Conservation (phyloP, 768 basidiomycete genomes). For the Chalciporus piperatus region DNA sequence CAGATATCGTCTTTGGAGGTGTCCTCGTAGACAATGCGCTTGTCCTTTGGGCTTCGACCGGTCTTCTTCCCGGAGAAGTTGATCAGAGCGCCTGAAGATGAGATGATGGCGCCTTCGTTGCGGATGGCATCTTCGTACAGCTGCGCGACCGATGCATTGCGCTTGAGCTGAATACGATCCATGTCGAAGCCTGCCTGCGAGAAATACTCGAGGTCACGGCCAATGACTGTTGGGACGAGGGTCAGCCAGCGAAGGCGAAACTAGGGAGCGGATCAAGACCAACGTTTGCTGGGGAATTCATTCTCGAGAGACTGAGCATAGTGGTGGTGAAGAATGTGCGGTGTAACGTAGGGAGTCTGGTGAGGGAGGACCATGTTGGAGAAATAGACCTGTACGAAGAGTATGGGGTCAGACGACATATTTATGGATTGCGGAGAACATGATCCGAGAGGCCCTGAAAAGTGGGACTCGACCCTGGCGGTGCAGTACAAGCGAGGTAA, state of each 20-base stretch:
- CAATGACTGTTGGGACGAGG: constrained; percentile 60
- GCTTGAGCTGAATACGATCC: constrained; percentile 93
- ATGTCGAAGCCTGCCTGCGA: constrained; percentile 99
- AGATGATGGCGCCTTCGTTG: constrained; percentile 98
- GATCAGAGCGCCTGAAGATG: constrained; percentile 93
- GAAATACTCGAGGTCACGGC: constrained; percentile 93
- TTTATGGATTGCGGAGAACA: constrained; percentile 8
- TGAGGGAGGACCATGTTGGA: constrained; percentile 63
- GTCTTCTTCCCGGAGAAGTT: constrained; percentile 99
- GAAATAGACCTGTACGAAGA: neutral
- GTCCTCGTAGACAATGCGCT: constrained; percentile 98
- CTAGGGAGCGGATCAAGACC: constrained; percentile 24
- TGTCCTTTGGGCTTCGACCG: constrained; percentile 96
- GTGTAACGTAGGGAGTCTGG: constrained; percentile 83
- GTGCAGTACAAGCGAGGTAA: neutral
- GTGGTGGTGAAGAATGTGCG: constrained; percentile 84
- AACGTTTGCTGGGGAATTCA: constrained; percentile 59
- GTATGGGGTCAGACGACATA: constrained; percentile 1
- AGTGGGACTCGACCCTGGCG: constrained; percentile 2
- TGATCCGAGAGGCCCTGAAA: constrained; percentile 28
- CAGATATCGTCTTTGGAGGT: constrained; percentile 95
- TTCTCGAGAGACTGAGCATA: constrained; percentile 75
- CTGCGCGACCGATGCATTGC: constrained; percentile 85
- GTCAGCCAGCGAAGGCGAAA: constrained; percentile 10
- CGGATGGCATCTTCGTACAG: constrained; percentile 98